Conservation (phyloP, 495 filamentous ascomycete species). For the Aspergillus leporis region DNA sequence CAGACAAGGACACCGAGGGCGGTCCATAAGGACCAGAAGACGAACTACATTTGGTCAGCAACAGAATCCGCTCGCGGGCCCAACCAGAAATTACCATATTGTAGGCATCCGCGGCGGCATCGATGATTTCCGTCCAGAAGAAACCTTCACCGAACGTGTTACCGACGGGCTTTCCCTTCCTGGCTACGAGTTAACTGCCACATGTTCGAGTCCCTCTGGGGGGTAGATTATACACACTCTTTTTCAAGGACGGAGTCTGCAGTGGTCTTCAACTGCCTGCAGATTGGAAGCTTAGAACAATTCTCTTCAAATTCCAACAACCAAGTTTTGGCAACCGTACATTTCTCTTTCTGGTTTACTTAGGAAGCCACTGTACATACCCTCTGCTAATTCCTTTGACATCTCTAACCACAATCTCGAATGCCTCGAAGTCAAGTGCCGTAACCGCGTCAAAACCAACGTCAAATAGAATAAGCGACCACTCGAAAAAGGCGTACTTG, state of each 20-base stretch:
- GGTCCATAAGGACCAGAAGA: conserved; percentile 95
- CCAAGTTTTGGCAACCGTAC: conserved; percentile 46
- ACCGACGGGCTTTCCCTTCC: conserved; percentile 73
- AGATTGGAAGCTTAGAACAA: conserved; percentile 48
- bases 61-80: background rate
- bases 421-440: conserved; percentile 86
- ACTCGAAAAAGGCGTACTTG: conserved; percentile 98
- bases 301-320: conserved; percentile 36
- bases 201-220: conserved; percentile 16
- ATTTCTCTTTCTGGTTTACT: conserved; percentile 60
- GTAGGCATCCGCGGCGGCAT: conserved; percentile 87
- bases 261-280: conserved; percentile 59
- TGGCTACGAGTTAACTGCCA: conserved; percentile 48
- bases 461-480: conserved; percentile 92
- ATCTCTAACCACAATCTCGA: conserved; percentile 89
- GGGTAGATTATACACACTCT: conserved; percentile 61
- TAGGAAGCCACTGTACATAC: conserved; percentile 98
- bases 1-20: conserved; percentile 85
- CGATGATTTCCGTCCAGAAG: conserved; percentile 70
- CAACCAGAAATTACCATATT: conserved; percentile 68
- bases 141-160: conserved; percentile 72
- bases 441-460: conserved; percentile 97
- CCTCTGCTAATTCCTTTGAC: conserved; percentile 90
- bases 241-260: conserved; percentile 83
- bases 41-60: conserved; percentile 60